A percentile compares a stretch with the other conserved stretches of the same genome.
Evolutionary conservation across 768 basidiomycete genomes (phyloP).

Genomic region (Mycena haematopus): DNA sequence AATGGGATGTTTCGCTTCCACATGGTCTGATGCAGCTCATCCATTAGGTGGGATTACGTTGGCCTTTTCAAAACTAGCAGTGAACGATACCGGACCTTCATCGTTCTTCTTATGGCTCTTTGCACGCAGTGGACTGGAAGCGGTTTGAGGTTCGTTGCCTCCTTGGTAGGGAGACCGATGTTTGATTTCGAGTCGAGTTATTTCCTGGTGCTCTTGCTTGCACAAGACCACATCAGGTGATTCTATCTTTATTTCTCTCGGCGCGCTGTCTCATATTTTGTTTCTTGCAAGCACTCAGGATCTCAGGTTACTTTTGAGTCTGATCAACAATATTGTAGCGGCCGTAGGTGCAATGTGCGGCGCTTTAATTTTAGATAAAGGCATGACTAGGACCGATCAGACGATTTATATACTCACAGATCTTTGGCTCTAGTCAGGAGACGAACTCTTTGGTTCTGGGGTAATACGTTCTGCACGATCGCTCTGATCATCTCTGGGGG

Average conservation of each 20-base stretch:
- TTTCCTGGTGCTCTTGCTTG: constrained; percentile 51
- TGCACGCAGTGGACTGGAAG: constrained; percentile 66
- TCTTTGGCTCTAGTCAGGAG: constrained; percentile 45
- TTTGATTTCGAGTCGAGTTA: constrained; percentile 36
- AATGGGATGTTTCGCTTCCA: background rate
- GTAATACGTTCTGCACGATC: constrained; percentile 46
- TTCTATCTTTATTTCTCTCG: no score
- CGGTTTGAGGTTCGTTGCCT: constrained; percentile 49
- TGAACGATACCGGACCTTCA: constrained; percentile 51
- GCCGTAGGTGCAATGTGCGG: constrained; percentile 49
- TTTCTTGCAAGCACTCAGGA: constrained; percentile 39
- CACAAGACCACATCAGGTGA: constrained; percentile 43
- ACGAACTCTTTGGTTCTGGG: constrained; percentile 55
- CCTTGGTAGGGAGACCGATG: background rate
- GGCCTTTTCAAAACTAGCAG: constrained; percentile 55
- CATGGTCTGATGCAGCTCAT: background rate
- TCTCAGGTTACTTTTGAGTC: constrained; percentile 46
- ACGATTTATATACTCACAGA: background rate
- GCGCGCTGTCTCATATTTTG: background rate
- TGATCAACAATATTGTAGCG: constrained; percentile 50
- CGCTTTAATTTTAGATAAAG: constrained; percentile 48
- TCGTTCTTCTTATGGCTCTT: constrained; percentile 60
- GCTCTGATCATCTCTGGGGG: constrained; percentile 50
- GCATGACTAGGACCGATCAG: constrained; percentile 24
- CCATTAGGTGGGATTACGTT: constrained; percentile 55